Percentiles rank a stretch among this genome's conserved stretches.
Evolutionary conservation across 495 filamentous ascomycete genomes (phyloP).

Genomic region (Penicillium lagena): DNA sequence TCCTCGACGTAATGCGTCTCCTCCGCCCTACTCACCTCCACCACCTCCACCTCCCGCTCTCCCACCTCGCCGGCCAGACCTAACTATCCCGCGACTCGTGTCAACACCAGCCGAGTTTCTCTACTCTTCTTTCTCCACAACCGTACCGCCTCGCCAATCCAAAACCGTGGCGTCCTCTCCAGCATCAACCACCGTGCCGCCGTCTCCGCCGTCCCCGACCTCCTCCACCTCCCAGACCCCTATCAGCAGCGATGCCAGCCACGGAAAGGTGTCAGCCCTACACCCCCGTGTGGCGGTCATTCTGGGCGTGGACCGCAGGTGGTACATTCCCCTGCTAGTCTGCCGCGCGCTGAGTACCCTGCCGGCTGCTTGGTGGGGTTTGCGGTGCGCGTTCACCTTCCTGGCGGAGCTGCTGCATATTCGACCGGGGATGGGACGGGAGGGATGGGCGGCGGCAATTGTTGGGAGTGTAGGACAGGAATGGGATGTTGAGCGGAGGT

Average conservation of each 20-base stretch:
- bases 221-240: conserved; percentile 29
- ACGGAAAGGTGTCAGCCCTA: conserved; percentile 29
- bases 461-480: conserved; percentile 39
- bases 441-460: conserved; percentile 41
- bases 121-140: conserved; percentile 16
- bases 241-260: conserved; percentile 27
- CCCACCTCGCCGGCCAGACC: conserved; percentile 19
- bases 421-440: conserved; percentile 37
- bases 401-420: conserved; percentile 49
- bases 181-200: conserved; percentile 21
- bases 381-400: conserved; percentile 54
- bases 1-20: conserved; percentile 37
- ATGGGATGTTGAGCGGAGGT: conserved; percentile 49
- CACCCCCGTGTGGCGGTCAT: conserved; percentile 62
- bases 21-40: conserved; percentile 28
- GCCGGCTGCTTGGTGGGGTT: conserved; percentile 56
- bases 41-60: conserved; percentile 6
- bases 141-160: conserved; percentile 16
- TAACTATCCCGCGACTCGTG: conserved; percentile 12
- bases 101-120: conserved; percentile 8
- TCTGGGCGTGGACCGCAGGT: conserved; percentile 54
- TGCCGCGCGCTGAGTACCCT: conserved; percentile 54
- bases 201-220: conserved; percentile 32
- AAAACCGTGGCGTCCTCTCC: conserved; percentile 29
- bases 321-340: conserved; percentile 56